A percentile compares a stretch with the other conserved stretches of the same genome.
These are phyloP conservation scores for Boletus coccyginus DNA, from an alignment of 768 basidiomycete genomes.

Conservation along the genomic window DNA sequence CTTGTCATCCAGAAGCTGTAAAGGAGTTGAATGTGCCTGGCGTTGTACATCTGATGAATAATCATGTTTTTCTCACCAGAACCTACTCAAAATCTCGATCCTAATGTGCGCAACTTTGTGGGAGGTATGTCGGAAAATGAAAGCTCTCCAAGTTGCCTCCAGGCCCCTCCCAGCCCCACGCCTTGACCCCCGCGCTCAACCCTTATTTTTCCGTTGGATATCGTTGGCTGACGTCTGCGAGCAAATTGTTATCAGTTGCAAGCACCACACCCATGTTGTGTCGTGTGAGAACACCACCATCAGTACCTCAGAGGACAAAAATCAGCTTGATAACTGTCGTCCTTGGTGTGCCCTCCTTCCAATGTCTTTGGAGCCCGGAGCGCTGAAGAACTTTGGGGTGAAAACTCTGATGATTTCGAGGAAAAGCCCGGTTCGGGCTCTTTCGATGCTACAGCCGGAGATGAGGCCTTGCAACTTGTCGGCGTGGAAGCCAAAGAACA, in stretches of 20 bases:
- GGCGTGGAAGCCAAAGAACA: too few relatives aligned
- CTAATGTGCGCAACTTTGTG: constrained; percentile 1
- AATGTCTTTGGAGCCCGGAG: constrained; percentile 28
- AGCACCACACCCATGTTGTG: not conserved
- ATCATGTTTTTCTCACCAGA: constrained; percentile 10
- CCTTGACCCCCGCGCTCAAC: not conserved
- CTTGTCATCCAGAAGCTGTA: constrained; percentile 86
- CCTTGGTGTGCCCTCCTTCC: not conserved
- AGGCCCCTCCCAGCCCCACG: not conserved
- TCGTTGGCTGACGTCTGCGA: not conserved
- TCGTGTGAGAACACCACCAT: constrained; percentile 7
- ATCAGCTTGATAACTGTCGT: not conserved
- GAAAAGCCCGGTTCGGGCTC: too few relatives aligned
- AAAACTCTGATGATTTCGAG: too few relatives aligned
- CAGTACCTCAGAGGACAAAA: constrained; percentile 12
- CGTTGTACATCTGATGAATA: constrained; percentile 21
- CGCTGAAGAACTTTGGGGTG: constrained; percentile 24
- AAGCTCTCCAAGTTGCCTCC: not conserved
- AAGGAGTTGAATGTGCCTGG: constrained; percentile 25
- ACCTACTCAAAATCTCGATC: not conserved
- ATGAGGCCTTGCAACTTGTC: too few relatives aligned
- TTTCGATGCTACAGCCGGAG: too few relatives aligned
- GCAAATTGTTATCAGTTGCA: constrained; percentile 9
- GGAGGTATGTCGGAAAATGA: constrained; percentile 17
- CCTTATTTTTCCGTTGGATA: constrained; percentile 18